These are phyloP conservation scores for Ustilago loliicola DNA, from an alignment of 1,284 basidiomycete genomes.

Conservation along the genomic window DNA sequence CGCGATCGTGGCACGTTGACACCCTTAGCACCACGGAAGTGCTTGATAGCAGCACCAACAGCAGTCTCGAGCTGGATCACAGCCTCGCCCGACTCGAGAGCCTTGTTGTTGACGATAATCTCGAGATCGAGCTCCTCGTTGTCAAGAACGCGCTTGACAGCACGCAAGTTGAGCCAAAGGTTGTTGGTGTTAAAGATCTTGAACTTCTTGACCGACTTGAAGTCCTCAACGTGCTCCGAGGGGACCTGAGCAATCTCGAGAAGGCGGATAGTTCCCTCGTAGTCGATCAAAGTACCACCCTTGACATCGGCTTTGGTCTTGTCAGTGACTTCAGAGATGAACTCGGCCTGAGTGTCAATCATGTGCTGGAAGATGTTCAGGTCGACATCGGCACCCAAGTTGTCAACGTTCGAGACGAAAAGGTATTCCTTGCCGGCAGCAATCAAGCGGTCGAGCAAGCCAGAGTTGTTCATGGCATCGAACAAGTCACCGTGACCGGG, in stretches of 20 bases:
- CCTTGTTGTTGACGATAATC: conserved; percentile 90
- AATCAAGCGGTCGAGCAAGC: conserved; percentile 93
- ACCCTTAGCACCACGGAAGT: conserved; percentile 89
- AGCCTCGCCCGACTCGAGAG: conserved; percentile 78
- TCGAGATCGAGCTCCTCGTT: conserved; percentile 86
- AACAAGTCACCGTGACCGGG: conserved; percentile 98
- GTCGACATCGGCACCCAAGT: conserved; percentile 94
- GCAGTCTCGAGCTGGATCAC: conserved; percentile 94
- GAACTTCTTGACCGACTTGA: conserved; percentile 83
- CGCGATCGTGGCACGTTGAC: conserved; percentile 97
- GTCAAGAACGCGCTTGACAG: conserved; percentile 95
- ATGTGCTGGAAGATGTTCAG: conserved; percentile 75
- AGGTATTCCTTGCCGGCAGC: conserved; percentile 97
- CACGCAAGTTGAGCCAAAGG: conserved; percentile 91
- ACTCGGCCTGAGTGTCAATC: conserved; percentile 71
- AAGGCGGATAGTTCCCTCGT: conserved; percentile 91
- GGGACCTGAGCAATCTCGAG: conserved; percentile 99
- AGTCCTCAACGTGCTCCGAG: conserved; percentile 96
- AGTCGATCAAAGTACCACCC: conserved; percentile 95
- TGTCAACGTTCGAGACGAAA: conserved; percentile 99
- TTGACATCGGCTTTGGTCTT: conserved; percentile 99
- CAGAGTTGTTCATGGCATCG: conserved; percentile 92
- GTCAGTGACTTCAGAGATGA: conserved; percentile 82
- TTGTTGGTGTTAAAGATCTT: conserved; percentile 82
- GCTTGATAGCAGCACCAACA: conserved; percentile 97